Evolutionary conservation across 257 asterid species (phyloP), one percentile per base, ranked within the genome.

Genomic region (Thymus mandschuricus): DNA sequence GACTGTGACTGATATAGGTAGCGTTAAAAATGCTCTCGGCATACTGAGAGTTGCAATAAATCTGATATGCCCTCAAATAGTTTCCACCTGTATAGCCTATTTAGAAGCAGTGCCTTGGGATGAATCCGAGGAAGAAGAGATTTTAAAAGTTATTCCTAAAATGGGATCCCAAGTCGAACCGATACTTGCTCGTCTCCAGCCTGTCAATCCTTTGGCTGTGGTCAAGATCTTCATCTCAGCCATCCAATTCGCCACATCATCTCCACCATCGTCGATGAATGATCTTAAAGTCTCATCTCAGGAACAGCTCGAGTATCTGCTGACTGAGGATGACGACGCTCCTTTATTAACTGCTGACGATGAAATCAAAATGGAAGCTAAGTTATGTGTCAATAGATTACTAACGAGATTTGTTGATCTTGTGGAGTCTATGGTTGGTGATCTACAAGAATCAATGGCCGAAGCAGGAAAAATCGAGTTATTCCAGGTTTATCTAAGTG

Each of bases 21-120:
- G 89, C 41, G 96, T 91, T 4, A 82, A 77, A 79, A 91, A 85
- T 62, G 90, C 97, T 2, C 89, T 94, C 30, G 92, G 96, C 69
- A 84, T 85, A 21, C 76, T 91, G 45, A 78, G 82, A 33, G 95
- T 82, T 9, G 95, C 97, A 21, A 82, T 82, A 30, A 84, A 75
- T 70, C 89, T 94, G 6, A 92, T 86, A 35, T 89, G 96, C 91
- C 92, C 96, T 10, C 78, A 83, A 64, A 81, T 94, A 68, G 78
- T 85, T 61, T 70, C 92, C 8, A 72, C 85, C 1, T 94, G 97
- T 78, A 94, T 84, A 4, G 83, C 71, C 66, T 94, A 85, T 76
- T 75, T 94, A 85, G 98, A 94, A 86, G 96, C 97, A 3, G 92
- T 89, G 56, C 96, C 96, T 4, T 94, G 98, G 97, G 97, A 91